A percentile compares a stretch with the other conserved stretches of the same genome.
Conservation (phyloP, 2,329 filamentous ascomycete genomes). For the Cladobotryum protrusum region DNA sequence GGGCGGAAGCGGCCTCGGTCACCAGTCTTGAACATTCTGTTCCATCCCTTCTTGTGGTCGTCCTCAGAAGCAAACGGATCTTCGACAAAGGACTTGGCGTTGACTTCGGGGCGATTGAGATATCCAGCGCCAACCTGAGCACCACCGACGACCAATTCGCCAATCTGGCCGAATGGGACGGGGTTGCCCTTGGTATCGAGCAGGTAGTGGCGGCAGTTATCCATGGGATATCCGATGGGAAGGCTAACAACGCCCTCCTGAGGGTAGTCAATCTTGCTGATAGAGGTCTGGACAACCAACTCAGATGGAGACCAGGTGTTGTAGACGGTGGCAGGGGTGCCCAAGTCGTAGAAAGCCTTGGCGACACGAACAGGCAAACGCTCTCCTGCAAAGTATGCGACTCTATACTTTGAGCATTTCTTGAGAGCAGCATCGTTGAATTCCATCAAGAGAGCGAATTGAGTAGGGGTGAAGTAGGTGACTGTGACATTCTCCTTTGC, state of each 20-base stretch:
- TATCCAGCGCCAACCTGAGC: slow-evolving; percentile 37
- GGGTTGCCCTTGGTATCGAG: slow-evolving; percentile 32
- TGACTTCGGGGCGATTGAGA: slow-evolving; percentile 37
- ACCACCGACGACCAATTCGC: slow-evolving; percentile 38
- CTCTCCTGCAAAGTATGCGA: slow-evolving; percentile 20
- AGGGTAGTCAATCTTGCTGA: slow-evolving; percentile 15
- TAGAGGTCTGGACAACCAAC: slow-evolving; percentile 19
- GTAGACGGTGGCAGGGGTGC: slow-evolving; percentile 17
- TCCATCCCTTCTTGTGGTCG: slow-evolving; percentile 18
- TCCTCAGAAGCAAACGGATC: slow-evolving; percentile 20
- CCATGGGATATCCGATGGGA: slow-evolving; percentile 19
- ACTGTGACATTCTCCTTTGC: slow-evolving; percentile 15
- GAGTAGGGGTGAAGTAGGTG: slow-evolving; percentile 20
- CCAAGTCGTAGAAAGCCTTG: slow-evolving; percentile 18
- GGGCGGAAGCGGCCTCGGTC: slow-evolving; percentile 32
- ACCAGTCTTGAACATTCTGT: slow-evolving; percentile 37
- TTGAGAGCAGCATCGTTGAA: slow-evolving; percentile 15
- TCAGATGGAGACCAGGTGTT: slow-evolving; percentile 20
- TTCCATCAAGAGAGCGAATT: slow-evolving; percentile 19
- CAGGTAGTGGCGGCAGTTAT: slow-evolving; percentile 33
- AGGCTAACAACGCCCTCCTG: slow-evolving; percentile 13
- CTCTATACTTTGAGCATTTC: slow-evolving; percentile 16
- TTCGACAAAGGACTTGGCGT: slow-evolving; percentile 36
- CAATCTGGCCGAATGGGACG: slow-evolving; percentile 30
- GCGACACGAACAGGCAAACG: slow-evolving; percentile 18